A percentile compares a stretch with the other conserved stretches of the same genome.
These are phyloP conservation scores for Aureobasidium melanogenum DNA, from an alignment of 2,329 filamentous ascomycete species.

Conservation along the genomic window DNA sequence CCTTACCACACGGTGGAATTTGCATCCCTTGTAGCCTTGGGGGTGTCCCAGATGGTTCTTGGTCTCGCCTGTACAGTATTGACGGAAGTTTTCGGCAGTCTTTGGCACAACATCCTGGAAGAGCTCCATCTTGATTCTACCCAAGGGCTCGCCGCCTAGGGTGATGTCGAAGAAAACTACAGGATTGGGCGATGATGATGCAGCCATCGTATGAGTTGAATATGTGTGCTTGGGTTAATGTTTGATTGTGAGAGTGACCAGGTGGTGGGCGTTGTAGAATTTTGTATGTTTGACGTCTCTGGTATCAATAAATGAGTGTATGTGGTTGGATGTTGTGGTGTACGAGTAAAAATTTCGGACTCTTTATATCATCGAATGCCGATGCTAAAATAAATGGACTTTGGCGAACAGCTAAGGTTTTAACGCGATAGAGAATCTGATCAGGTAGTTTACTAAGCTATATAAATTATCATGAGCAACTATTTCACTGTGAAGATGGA, in stretches of 20 bases:
- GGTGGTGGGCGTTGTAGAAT: too few species aligned
- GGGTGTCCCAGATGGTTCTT: slow-evolving; percentile 69
- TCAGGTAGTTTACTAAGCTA: not conserved
- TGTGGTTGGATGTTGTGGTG: not conserved
- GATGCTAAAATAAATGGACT: not conserved
- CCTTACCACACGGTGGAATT: slow-evolving; percentile 86
- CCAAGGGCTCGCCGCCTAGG: slow-evolving; percentile 74
- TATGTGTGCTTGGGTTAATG: not conserved
- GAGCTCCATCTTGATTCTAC: slow-evolving; percentile 82
- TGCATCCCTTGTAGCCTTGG: slow-evolving; percentile 89
- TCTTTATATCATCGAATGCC: not conserved
- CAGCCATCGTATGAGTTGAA: not conserved
- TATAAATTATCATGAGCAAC: not conserved
- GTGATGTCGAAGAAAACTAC: slow-evolving; percentile 70
- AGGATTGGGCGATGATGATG: slow-evolving; percentile 28
- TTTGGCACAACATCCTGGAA: slow-evolving; percentile 65
- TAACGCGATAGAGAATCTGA: too few species aligned
- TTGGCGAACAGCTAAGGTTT: too few species aligned
- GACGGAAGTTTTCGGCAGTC: slow-evolving; percentile 93
- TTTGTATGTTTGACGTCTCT: too few species aligned
- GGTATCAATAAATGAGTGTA: too few species aligned
- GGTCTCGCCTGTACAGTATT: slow-evolving; percentile 90
- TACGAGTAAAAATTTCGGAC: not conserved
- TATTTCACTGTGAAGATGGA: not conserved
- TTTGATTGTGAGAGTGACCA: too few species aligned